phyloP scores from a whole-genome alignment of 768 basidiomycete species.

The Sarcodon aspratus region DNA sequence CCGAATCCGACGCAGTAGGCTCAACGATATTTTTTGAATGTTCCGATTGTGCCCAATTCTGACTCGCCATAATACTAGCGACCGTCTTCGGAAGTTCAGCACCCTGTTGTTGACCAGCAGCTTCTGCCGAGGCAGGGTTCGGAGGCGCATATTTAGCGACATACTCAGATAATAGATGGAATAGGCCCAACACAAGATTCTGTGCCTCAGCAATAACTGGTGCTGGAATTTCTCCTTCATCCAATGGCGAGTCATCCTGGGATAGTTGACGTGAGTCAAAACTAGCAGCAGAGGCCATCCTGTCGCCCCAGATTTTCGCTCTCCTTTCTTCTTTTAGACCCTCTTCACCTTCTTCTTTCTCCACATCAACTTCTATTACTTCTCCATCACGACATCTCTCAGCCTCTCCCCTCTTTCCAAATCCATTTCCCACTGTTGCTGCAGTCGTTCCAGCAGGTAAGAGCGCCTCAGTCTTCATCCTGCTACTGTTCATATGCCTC shows the following conservation, averaged over 20 bases:
- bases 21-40: not conserved
- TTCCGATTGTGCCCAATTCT: not conserved
- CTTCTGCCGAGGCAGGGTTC: too few relatives aligned
- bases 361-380: constrained; percentile 43
- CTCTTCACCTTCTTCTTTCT: constrained; percentile 30
- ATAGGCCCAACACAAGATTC: constrained; percentile 6
- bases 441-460: not conserved
- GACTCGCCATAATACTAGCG: constrained; percentile 52
- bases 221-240: constrained; percentile 10
- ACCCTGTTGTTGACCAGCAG: too few relatives aligned
- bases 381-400: constrained; percentile 26
- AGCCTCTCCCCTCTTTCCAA: constrained; percentile 15
- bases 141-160: constrained; percentile 4
- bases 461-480: constrained; percentile 23
- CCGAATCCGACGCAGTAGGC: not conserved
- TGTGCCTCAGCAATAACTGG: constrained; percentile 7
- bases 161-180: constrained; percentile 6
- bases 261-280: not conserved
- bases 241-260: not conserved
- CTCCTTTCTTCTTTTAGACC: constrained; percentile 53
- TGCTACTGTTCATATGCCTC: constrained; percentile 57
- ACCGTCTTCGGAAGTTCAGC: constrained; percentile 33
- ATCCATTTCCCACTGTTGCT: constrained; percentile 2
- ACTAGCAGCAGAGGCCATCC: constrained; percentile 1
- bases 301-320: constrained; percentile 39